Percentiles rank a stretch among this genome's conserved stretches.
phyloP scores from a whole-genome alignment of 164 flowering plant genomes.

The Magnolia kwangsiensis region DNA sequence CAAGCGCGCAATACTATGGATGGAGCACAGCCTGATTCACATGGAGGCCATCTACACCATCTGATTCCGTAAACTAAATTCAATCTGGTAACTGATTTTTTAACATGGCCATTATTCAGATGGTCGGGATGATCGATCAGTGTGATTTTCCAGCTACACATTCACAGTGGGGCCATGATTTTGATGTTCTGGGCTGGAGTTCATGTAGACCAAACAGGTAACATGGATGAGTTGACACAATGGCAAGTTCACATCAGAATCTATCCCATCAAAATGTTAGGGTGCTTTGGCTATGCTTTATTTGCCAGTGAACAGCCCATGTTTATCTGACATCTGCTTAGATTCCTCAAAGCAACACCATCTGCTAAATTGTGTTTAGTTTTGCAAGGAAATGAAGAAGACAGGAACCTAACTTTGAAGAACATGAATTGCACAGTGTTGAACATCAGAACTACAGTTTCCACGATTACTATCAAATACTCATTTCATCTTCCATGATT shows the following conservation, averaged over 20 bases:
- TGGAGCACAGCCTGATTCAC: too few relatives aligned
- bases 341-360: not conserved
- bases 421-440: not conserved
- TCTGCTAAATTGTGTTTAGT: not conserved
- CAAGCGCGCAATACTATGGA: too few relatives aligned
- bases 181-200: not conserved
- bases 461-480: constrained; percentile 10
- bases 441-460: constrained; percentile 1
- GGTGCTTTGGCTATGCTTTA: not conserved
- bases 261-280: not conserved
- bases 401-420: not conserved
- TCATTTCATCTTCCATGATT: not conserved
- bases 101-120: not conserved
- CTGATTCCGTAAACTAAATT: not conserved
- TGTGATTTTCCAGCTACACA: not conserved
- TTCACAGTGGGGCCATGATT: not conserved
- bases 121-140: not conserved
- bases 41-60: too few relatives aligned
- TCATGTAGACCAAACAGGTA: not conserved
- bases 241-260: not conserved
- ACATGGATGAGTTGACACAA: not conserved
- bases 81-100: not conserved
- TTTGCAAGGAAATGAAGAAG: not conserved
- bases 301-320: not conserved
- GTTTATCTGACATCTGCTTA: not conserved